Conservation (phyloP, 495 filamentous ascomycete species). For the Penicillium herquei region DNA sequence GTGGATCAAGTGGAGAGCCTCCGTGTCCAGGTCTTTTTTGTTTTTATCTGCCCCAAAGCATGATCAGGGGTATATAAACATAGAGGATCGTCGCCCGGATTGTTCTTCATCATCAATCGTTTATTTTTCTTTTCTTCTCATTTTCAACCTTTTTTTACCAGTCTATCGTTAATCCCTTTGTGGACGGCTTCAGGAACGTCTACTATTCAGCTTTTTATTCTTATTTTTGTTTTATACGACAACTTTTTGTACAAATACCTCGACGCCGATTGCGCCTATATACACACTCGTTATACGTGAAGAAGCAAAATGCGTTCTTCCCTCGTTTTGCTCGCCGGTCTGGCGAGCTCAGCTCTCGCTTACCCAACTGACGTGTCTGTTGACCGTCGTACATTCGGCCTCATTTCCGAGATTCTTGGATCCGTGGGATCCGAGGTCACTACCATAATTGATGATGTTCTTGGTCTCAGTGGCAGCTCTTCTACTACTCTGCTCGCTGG, state of each 20-base stretch:
- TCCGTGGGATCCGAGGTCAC: slow-evolving; percentile 16
- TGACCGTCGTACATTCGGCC: slow-evolving; percentile 32
- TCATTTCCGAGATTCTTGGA: slow-evolving; percentile 13
- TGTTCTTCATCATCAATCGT: slow-evolving; percentile 17
- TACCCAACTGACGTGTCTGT: slow-evolving; percentile 31
- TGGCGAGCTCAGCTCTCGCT: slow-evolving; percentile 38
- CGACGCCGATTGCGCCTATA: slow-evolving; percentile 5
- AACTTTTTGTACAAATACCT: slow-evolving; percentile 14
- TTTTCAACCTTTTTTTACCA: slow-evolving; percentile 24
- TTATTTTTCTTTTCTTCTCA: slow-evolving; percentile 25
- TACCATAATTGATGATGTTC: slow-evolving; percentile 21
- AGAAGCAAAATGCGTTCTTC: slow-evolving; percentile 38
- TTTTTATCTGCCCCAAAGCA: not conserved
- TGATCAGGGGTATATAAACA: slow-evolving; percentile 46
- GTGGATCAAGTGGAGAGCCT: slow-evolving; percentile 9
- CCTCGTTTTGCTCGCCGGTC: slow-evolving; percentile 37
- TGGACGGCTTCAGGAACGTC: slow-evolving; percentile 21
- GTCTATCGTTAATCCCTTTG: slow-evolving; percentile 40
- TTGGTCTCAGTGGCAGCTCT: slow-evolving; percentile 27
- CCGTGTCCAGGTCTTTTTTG: slow-evolving; percentile 2
- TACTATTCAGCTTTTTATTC: slow-evolving; percentile 16
- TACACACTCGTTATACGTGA: slow-evolving; percentile 20
- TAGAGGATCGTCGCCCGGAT: slow-evolving; percentile 24
- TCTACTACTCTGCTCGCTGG: slow-evolving; percentile 25
- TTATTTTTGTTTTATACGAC: slow-evolving; percentile 16